phyloP scores from a whole-genome alignment of 2,329 filamentous ascomycete species.

The Shiraia bambusicola region DNA sequence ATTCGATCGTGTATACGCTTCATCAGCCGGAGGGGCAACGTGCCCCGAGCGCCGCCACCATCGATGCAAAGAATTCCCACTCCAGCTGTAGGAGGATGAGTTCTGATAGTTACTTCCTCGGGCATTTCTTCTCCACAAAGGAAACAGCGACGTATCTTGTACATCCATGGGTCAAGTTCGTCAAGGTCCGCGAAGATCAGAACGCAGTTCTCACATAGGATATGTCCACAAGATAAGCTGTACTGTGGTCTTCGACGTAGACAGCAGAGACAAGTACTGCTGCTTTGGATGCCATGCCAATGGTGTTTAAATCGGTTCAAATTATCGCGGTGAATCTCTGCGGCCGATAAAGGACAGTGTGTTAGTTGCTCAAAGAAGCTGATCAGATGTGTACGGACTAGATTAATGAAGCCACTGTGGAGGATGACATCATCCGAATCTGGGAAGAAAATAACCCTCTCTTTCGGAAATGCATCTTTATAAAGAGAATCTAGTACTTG shows the following conservation, averaged over 20 bases:
- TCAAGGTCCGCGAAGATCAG: constrained; percentile 9
- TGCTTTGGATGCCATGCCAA: constrained; percentile 14
- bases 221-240: constrained; percentile 11
- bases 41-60: constrained; percentile 7
- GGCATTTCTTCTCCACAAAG: constrained; percentile 12
- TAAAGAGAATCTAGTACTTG: constrained; percentile 11
- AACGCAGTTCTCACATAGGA: constrained; percentile 15
- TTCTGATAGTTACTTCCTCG: constrained; percentile 10
- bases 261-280: constrained; percentile 14
- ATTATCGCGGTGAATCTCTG: constrained; percentile 11
- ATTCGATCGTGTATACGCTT: constrained; percentile 3
- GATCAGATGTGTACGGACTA: constrained; percentile 10
- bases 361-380: constrained; percentile 9
- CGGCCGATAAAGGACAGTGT: background rate
- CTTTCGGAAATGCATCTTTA: constrained; percentile 7
- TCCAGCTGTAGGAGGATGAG: constrained; percentile 9
- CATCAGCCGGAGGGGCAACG: constrained; percentile 8
- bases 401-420: constrained; percentile 13
- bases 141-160: constrained; percentile 13
- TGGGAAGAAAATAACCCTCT: constrained; percentile 1
- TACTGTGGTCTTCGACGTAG: constrained; percentile 15
- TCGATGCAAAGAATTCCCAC: constrained; percentile 16
- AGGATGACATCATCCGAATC: constrained; percentile 12
- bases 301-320: constrained; percentile 8
- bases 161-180: constrained; percentile 12